Conservation (phyloP, 331 rosid species). For the Arachis monticola region DNA sequence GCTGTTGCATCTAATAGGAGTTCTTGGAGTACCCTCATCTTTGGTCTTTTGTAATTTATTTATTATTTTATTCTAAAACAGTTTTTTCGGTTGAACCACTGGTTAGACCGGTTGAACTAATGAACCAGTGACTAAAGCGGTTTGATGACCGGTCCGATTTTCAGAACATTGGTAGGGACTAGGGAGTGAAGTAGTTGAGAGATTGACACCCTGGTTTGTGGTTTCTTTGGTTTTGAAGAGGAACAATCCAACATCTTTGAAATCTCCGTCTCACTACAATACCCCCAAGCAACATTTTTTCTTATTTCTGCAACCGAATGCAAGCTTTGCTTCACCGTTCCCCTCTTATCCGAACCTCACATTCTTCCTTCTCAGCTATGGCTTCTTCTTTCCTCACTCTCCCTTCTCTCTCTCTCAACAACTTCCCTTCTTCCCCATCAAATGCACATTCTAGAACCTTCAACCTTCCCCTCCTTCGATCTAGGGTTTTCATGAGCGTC, state of each 20-base stretch:
- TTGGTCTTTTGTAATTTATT: no score
- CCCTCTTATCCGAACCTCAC: constrained; percentile 29
- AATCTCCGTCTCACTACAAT: constrained; percentile 56
- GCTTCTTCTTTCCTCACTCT: constrained; percentile 57
- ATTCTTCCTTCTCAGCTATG: constrained; percentile 53
- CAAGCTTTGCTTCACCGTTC: constrained; percentile 36
- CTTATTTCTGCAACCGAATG: constrained; percentile 15
- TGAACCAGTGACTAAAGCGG: no score
- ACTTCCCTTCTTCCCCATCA: constrained; percentile 43
- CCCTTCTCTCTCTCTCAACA: constrained; percentile 52
- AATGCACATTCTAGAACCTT: constrained; percentile 47
- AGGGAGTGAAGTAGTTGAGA: background rate
- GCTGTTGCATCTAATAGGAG: no score
- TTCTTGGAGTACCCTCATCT: no score
- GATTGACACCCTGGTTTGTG: constrained; percentile 35
- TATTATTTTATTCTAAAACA: background rate
- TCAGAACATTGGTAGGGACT: no score
- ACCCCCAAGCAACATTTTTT: background rate
- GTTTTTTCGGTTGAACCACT: background rate
- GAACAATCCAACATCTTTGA: constrained; percentile 44
- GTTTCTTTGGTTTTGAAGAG: constrained; percentile 43
- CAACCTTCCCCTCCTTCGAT: constrained; percentile 43
- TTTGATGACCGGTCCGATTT: no score
- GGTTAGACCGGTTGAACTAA: no score
- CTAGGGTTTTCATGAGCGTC: constrained; percentile 73